These are phyloP conservation scores for Talaromyces sp. DNA, from an alignment of 2,329 filamentous ascomycete genomes.

Conservation along the genomic window DNA sequence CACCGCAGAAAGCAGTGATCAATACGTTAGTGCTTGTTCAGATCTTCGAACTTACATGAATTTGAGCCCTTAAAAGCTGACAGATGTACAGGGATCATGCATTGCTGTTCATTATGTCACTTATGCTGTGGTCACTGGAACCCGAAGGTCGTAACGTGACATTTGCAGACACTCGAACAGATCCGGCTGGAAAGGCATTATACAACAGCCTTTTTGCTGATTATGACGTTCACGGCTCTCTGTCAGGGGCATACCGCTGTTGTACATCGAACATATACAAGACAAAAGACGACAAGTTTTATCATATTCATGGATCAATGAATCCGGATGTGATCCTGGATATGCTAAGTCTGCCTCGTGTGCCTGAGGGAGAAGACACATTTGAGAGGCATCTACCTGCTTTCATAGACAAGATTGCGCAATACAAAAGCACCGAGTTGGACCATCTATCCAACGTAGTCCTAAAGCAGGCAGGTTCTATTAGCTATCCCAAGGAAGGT, in stretches of 20 bases:
- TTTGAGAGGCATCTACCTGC: background rate
- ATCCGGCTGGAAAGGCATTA: constrained; percentile 1
- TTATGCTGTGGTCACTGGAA: constrained; percentile 10
- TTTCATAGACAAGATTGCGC: constrained; percentile 1
- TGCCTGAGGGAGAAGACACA: constrained; percentile 3
- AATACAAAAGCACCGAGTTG: constrained; percentile 1
- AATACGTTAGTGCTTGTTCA: background rate
- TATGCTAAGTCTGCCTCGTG: constrained; percentile 6
- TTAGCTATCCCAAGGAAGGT: background rate
- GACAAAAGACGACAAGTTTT: constrained; percentile 4
- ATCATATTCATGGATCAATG: constrained; percentile 6
- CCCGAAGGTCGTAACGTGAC: constrained; percentile 11
- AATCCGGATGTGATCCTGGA: constrained; percentile 8
- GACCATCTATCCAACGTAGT: constrained; percentile 2
- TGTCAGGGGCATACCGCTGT: constrained; percentile 5
- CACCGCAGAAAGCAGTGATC: constrained; percentile 3
- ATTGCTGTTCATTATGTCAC: constrained; percentile 10
- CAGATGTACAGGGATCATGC: background rate
- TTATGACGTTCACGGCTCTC: constrained; percentile 7
- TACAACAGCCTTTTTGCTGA: constrained; percentile 6
- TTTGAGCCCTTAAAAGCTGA: background rate
- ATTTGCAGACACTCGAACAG: constrained; percentile 9
- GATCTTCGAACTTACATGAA: background rate
- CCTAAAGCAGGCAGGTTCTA: background rate
- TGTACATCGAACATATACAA: constrained; percentile 11